Base-by-base conservation (phyloP, 2,329 filamentous ascomycete genomes). In the Ceratocystis smalleyi region DNA sequence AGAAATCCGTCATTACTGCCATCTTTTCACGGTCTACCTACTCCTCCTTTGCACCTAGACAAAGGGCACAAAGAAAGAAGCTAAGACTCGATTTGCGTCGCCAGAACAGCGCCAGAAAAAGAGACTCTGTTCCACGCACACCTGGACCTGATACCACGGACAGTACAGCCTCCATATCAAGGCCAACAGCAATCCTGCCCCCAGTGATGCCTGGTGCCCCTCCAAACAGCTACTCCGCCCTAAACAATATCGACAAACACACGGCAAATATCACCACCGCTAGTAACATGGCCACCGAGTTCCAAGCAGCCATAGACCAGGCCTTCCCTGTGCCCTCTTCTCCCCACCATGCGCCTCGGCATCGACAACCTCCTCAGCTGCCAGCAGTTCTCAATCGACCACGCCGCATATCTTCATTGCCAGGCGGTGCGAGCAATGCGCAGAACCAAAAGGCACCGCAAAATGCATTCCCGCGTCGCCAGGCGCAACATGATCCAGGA, bases 321-420 rank as follows among this genome's bases (percentile, higher is more conserved):
- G 45, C 15, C 59, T 61, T 61, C 24, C 43, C 59, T 5, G 27
- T 47, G 12, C 59, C 59, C 24, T 43, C 59, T 17, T 45, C 59
- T 24, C 22, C 59, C 5, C 59, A 61, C 6, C 15, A n/a, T 15
- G 32, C 4, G 1, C 54, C 12, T n/a, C 30, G 30, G 27, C 40
- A 30, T 27, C 59, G 43, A 3, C 59, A 54, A 24, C 64, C 45
- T 24, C 45, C 45, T 27, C 45, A 45, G 27, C 45, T 45, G 10
- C 64, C 64, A 19, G 61, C 40, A 22, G 61, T 68, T 24, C 70
- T 75, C 43, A 76, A 75, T 68, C 70, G 74, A 3, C 74, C 75
- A 10, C 71, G 72, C 63, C 74, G 73, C 66, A 71, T 76, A 2
- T 74, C 74, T 1, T 69, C 68, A 45, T 70, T 19, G 69, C 70